Conservation (phyloP, 1,284 basidiomycete species). For the Apiotrichum gamsii region DNA sequence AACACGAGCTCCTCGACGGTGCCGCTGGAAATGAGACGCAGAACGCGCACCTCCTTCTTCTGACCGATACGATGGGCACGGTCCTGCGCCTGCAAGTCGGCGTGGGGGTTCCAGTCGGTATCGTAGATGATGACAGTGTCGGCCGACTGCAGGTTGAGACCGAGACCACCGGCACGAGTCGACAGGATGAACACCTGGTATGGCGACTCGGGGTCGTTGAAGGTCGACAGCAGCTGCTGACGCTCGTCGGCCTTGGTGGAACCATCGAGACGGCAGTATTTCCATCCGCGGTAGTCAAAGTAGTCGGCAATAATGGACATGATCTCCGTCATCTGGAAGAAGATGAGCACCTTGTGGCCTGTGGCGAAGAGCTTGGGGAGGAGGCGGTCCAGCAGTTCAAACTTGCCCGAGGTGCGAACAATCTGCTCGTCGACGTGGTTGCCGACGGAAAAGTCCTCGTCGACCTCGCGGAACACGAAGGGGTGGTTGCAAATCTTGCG, state of each 20-base stretch:
- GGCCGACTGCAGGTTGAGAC: constrained; percentile 94
- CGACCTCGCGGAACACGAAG: constrained; percentile 92
- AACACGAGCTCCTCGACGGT: constrained; percentile 98
- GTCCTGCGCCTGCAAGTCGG: constrained; percentile 79
- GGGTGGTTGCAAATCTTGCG: constrained; percentile 99
- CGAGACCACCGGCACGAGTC: constrained; percentile 93
- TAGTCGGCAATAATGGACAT: constrained; percentile 99
- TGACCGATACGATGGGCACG: constrained; percentile 98
- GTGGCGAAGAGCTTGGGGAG: constrained; percentile 91
- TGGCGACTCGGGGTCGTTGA: constrained; percentile 86
- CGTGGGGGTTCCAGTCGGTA: constrained; percentile 87
- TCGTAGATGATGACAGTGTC: constrained; percentile 90
- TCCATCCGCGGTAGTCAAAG: constrained; percentile 80
- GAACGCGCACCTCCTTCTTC: constrained; percentile 93
- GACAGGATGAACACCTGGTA: constrained; percentile 94
- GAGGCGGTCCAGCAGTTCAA: constrained; percentile 88
- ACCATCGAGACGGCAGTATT: constrained; percentile 93
- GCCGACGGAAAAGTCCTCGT: constrained; percentile 54
- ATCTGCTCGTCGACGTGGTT: constrained; percentile 74
- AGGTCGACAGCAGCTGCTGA: constrained; percentile 77
- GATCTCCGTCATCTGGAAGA: constrained; percentile 99
- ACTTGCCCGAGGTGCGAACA: constrained; percentile 83
- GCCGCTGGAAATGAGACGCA: constrained; percentile 95
- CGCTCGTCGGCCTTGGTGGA: constrained; percentile 98
- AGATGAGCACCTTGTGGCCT: constrained; percentile 84